Base-by-base conservation (phyloP, 306 rosid genomes). In the Ochetophila trinervis region DNA sequence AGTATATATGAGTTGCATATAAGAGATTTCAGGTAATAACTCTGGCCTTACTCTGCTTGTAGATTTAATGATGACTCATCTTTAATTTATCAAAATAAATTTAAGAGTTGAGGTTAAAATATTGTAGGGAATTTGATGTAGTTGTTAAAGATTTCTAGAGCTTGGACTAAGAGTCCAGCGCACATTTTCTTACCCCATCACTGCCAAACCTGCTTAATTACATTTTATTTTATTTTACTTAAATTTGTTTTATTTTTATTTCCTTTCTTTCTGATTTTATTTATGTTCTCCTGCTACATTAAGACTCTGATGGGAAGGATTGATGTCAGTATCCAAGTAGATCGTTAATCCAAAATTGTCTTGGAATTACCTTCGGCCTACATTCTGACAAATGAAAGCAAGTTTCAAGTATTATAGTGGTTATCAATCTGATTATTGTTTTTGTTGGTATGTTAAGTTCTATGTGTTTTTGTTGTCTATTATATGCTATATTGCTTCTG, bases 1-100 rank as follows among this genome's bases (percentile, higher is more conserved):
- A 93, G 98, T 75, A 79, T 93, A 72, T 89, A 89, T 76, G 96
- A 93, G 83, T 66, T 87, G 85, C 96, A 93, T 72, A 75, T 87
- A 74, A 84, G 94, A 74, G 98, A 93, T 78, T 93, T 93, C 79
- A 93, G 98, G 98, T 87, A 76, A 55, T 50, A 37, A 53, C 63
- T 53, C 55, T 21, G 49, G 50, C 64, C 61, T 60, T 65, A 36
- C 11, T 52, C 19, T 50, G 32, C 55, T 59, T 30, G n/a, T 37
- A 23, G 58, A 54, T 64, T 76, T 63, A 8, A 62, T 68, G 42
- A 34, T 23, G 32, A 71, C 50, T 42, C 35, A 15, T 63, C 20
- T 51, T 65, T 60, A 24, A 51, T 30, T 65, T 59, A 14, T 50
- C 22, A 34, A 65, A 34, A 66, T 48, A 69, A 69, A 35, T 12